phyloP scores from a whole-genome alignment of 768 basidiomycete genomes.

The Suillus alpinus region DNA sequence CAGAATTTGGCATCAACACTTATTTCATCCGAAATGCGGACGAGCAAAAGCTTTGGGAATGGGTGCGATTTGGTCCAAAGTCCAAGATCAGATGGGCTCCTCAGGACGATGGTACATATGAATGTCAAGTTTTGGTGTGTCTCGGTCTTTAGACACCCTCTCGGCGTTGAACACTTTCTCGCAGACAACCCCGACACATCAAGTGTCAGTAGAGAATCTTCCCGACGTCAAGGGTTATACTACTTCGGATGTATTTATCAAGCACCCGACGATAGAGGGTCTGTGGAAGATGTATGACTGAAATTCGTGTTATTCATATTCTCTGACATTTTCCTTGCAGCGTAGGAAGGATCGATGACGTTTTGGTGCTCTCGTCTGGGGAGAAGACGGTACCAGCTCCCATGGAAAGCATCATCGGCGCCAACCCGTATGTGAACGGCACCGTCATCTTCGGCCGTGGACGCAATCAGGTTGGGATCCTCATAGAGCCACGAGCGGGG shows the following conservation, averaged over 20 bases:
- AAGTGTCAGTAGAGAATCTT: slow-evolving; percentile 30
- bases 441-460: slow-evolving; percentile 34
- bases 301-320: neutral
- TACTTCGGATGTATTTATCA: slow-evolving; percentile 41
- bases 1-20: slow-evolving; percentile 17
- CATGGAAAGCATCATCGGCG: slow-evolving; percentile 27
- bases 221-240: slow-evolving; percentile 39
- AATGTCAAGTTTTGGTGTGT: slow-evolving; percentile 37
- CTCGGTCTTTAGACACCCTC: neutral
- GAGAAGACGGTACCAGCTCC: slow-evolving; percentile 24
- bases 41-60: slow-evolving; percentile 31
- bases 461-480: slow-evolving; percentile 30
- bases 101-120: slow-evolving; percentile 33
- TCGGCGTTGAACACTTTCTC: neutral
- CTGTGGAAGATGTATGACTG: slow-evolving; percentile 34
- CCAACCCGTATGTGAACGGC: slow-evolving; percentile 18
- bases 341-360: slow-evolving; percentile 35
- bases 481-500: slow-evolving; percentile 26
- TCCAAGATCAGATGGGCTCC: slow-evolving; percentile 28
- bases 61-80: slow-evolving; percentile 26
- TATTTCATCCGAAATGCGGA: slow-evolving; percentile 13
- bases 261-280: slow-evolving; percentile 41
- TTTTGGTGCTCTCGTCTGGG: slow-evolving; percentile 25
- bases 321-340: neutral
- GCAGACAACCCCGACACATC: slow-evolving; percentile 6